A percentile compares a stretch with the other conserved stretches of the same genome.
Conservation (phyloP, 208 protist genomes). For the Leishmania braziliensis region DNA sequence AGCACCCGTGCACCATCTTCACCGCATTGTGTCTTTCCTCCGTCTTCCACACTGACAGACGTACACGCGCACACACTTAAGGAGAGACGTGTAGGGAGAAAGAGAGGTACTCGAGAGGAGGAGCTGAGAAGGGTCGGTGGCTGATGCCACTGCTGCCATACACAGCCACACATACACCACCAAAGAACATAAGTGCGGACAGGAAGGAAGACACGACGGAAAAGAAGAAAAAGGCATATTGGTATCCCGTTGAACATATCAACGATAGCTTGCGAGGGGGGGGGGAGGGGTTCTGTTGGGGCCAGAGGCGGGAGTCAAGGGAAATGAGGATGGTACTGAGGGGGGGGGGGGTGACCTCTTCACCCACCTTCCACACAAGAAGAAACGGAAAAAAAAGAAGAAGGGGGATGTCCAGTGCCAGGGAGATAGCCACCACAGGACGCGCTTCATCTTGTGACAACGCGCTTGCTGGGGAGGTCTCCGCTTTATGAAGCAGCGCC, state of each 20-base stretch:
- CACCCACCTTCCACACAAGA: neutral
- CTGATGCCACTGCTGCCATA: neutral
- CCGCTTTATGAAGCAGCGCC: neutral
- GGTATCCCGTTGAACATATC: neutral
- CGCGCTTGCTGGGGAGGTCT: neutral
- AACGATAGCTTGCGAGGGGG: neutral
- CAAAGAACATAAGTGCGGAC: neutral
- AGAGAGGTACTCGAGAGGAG: neutral
- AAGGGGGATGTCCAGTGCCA: neutral
- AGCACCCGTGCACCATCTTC: neutral
- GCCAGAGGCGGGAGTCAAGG: too few relatives aligned
- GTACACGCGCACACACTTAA: neutral
- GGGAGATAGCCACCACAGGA: neutral
- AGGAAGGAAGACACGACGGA: neutral
- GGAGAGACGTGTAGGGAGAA: neutral
- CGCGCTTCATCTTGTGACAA: neutral
- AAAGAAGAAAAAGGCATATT: neutral
- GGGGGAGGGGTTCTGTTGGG: neutral
- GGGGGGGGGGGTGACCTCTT: neutral
- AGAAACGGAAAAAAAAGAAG: neutral
- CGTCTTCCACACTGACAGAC: neutral
- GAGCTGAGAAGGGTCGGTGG: neutral
- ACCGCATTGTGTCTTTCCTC: neutral
- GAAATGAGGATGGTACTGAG: neutral
- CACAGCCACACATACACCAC: slow-evolving; percentile 1